Base-by-base conservation (phyloP, 176 grass and related monocot species). In the Aegilops longissima region DNA sequence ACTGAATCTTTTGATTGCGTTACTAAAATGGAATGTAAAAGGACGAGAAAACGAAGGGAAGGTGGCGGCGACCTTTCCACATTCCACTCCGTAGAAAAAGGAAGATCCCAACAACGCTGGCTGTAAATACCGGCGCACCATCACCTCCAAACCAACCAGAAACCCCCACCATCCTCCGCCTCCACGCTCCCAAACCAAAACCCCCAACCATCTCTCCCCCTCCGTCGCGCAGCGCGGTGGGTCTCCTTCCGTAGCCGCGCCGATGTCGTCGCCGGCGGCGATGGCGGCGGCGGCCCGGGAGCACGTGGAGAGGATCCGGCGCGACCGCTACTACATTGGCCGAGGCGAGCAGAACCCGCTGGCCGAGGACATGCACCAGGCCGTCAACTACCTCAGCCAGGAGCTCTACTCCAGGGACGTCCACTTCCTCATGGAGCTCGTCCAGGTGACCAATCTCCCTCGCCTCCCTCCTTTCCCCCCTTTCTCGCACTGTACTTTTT, bases 381-480 rank as follows among this genome's bases (percentile, higher is more conserved):
- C 95, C 1, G 95, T 94, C 1, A 92, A 39, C 81, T 97, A 91
- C 77, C 86, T 97, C 33, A 84, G 66, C 7, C 83, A 92, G 34
- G 94, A 97, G 62, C 80, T 97, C 36, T 94, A 97, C 77, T 92
- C 95, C 83, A 94, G 89, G 86, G 95, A 97, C 23, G 86, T 97
- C 9, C 95, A 97, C 77, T 97, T 94, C 63, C 90, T 97, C 86
- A 97, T 97, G 95, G 95, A 97, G 77, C 88, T 97, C 59, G 62
- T 97, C 31, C 95, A 97, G 95, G 95, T 94, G 9, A 34, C 0
- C 1, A 7, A 54, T 21, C 34, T 3, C 18, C 47, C 14, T 52
- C 47, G 13, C 13, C 1, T 17, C 14, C 49, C 5, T 52, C 14
- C 49, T 54, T 76, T 33, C 29, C 64, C 12, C 4, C 4, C 31